phyloP scores from a whole-genome alignment of 176 grass and related monocot genomes.

The Tuctoria greenei region DNA sequence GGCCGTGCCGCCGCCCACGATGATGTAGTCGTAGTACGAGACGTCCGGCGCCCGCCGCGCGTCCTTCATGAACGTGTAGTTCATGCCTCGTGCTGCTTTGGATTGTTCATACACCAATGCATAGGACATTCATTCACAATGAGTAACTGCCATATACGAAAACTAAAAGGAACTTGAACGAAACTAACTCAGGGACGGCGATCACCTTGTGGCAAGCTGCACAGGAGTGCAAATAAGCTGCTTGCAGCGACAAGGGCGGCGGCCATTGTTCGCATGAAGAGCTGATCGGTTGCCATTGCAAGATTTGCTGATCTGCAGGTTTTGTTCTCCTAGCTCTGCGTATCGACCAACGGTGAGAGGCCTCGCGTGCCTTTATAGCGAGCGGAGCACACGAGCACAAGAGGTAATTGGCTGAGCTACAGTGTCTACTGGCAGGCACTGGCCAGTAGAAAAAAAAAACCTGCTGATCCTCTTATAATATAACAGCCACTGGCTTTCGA shows the following conservation, averaged over 20 bases:
- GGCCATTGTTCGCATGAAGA: not conserved
- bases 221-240: conserved; percentile 4
- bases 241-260: not conserved
- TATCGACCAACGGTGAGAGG: not conserved
- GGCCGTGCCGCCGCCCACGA: conserved; percentile 84
- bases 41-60: conserved; percentile 44
- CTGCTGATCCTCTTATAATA: no score
- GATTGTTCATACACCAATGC: not conserved
- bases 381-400: not conserved
- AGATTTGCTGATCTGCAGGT: not conserved
- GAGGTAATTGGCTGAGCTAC: not conserved
- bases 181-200: not conserved
- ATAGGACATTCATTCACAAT: not conserved
- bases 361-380: conserved; percentile 9
- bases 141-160: not conserved
- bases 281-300: conserved; percentile 20
- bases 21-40: conserved; percentile 88
- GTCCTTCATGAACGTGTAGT: conserved; percentile 67
- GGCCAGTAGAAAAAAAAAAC: no score
- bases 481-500: no score
- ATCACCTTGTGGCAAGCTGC: conserved; percentile 27
- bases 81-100: not conserved
- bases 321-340: not conserved
- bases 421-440: no score
- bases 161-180: not conserved